Percentiles rank a stretch among this genome's conserved stretches.
These are phyloP conservation scores for Olyra latifolia DNA, from an alignment of 176 grass and related monocot genomes.

Conservation along the genomic window DNA sequence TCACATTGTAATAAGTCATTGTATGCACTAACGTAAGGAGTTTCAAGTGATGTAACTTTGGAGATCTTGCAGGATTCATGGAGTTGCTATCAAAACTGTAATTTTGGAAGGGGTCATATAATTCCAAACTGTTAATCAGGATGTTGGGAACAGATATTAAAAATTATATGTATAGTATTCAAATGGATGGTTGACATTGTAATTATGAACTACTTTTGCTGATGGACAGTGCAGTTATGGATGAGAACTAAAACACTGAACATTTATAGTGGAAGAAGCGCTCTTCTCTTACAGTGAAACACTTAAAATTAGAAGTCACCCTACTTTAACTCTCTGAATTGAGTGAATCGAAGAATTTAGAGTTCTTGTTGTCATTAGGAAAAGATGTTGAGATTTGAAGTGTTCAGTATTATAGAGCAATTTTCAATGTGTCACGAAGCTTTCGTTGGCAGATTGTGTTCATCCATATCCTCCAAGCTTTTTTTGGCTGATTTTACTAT, in stretches of 20 bases:
- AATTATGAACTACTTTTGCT: background rate
- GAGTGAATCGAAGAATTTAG: background rate
- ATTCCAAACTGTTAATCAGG: background rate
- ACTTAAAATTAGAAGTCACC: background rate
- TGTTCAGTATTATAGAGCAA: background rate
- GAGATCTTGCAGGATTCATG: background rate
- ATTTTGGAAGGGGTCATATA: background rate
- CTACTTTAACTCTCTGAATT: background rate
- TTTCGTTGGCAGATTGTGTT: background rate
- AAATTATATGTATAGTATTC: background rate
- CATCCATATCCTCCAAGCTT: background rate
- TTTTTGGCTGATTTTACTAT: background rate
- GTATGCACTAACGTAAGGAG: background rate
- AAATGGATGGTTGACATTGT: background rate
- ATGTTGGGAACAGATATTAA: background rate
- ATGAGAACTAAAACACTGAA: background rate
- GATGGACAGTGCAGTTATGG: background rate
- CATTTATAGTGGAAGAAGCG: background rate
- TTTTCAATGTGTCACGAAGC: background rate
- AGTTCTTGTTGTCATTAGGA: background rate
- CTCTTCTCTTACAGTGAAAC: background rate
- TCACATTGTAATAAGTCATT: background rate
- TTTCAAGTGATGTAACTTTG: background rate
- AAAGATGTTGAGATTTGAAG: background rate
- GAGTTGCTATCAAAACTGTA: background rate